These are phyloP conservation scores for Plantago coronopus DNA, from an alignment of 305 asterid genomes.

Conservation along the genomic window DNA sequence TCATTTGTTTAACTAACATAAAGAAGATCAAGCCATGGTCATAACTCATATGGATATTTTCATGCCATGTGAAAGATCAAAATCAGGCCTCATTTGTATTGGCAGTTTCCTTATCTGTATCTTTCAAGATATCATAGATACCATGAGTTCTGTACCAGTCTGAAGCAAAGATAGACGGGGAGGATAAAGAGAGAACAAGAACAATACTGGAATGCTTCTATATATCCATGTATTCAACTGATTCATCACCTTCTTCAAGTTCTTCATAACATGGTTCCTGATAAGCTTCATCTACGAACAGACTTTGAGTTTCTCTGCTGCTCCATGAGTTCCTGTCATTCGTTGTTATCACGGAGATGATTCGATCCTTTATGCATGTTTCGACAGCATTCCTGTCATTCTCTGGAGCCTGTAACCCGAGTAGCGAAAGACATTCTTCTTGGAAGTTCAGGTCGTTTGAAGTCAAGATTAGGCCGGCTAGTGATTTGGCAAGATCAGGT, in stretches of 20 bases:
- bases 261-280: conserved; percentile 37
- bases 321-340: conserved; percentile 43
- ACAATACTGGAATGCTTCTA: not conserved
- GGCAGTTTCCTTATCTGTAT: too few relatives aligned
- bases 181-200: too few relatives aligned
- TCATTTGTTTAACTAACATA: too few relatives aligned
- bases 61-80: too few relatives aligned
- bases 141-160: too few relatives aligned
- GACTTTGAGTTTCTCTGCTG: conserved; percentile 43
- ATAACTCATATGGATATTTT: too few relatives aligned
- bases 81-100: too few relatives aligned
- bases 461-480: conserved; percentile 63
- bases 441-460: conserved; percentile 62
- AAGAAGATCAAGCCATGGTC: too few relatives aligned
- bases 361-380: conserved; percentile 59
- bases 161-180: too few relatives aligned
- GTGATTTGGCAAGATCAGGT: conserved; percentile 80
- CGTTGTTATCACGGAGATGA: conserved; percentile 44
- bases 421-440: conserved; percentile 67
- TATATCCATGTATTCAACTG: conserved; percentile 30
- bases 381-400: conserved; percentile 36
- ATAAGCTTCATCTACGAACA: conserved; percentile 42
- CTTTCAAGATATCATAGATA: too few relatives aligned
- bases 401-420: conserved; percentile 47
- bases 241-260: conserved; percentile 41